A percentile compares a stretch with the other conserved stretches of the same genome.
Evolutionary conservation across 768 basidiomycete species (phyloP).

Genomic region (Phanerochaete carnosa): DNA sequence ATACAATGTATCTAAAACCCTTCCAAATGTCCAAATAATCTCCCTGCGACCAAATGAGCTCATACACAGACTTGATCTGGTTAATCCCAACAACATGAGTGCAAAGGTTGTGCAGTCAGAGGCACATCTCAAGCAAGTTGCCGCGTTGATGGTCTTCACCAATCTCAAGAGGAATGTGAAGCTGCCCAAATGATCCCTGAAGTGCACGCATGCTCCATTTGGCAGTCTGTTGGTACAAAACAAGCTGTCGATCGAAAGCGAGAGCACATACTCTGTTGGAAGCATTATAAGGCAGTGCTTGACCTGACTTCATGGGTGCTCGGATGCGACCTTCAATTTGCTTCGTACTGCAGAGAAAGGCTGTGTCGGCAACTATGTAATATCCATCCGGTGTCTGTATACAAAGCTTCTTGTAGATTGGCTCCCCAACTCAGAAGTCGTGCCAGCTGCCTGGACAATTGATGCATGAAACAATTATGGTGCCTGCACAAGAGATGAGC

Average conservation of each 20-base stretch:
- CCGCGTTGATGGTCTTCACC: conserved; percentile 17
- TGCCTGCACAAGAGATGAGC: too few species aligned
- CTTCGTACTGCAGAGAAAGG: conserved; percentile 37
- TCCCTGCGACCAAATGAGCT: conserved; percentile 32
- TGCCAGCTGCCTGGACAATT: conserved; percentile 51
- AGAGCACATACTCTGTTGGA: conserved; percentile 21
- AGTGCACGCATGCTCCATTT: conserved; percentile 49
- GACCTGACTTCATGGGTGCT: conserved; percentile 36
- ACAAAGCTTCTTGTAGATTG: conserved; percentile 35
- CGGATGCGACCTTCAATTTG: conserved; percentile 32
- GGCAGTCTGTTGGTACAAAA: conserved; percentile 45
- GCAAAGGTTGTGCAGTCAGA: conserved; percentile 34
- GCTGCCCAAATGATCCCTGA: conserved; percentile 44
- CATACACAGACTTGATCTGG: conserved; percentile 41
- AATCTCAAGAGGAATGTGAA: conserved; percentile 39
- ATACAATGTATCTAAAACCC: conserved; percentile 36
- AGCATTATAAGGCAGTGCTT: conserved; percentile 11
- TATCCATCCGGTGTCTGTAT: conserved; percentile 35
- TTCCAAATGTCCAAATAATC: conserved; percentile 29
- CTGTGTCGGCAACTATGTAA: conserved; percentile 43
- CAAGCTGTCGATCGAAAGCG: conserved; percentile 34
- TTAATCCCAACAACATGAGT: conserved; percentile 36
- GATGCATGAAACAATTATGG: conserved; percentile 30
- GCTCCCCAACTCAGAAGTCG: conserved; percentile 38
- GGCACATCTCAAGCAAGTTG: conserved; percentile 35